These are phyloP conservation scores for Ogataea philodendri DNA, from an alignment of 805 yeast genomes.

Conservation along the genomic window DNA sequence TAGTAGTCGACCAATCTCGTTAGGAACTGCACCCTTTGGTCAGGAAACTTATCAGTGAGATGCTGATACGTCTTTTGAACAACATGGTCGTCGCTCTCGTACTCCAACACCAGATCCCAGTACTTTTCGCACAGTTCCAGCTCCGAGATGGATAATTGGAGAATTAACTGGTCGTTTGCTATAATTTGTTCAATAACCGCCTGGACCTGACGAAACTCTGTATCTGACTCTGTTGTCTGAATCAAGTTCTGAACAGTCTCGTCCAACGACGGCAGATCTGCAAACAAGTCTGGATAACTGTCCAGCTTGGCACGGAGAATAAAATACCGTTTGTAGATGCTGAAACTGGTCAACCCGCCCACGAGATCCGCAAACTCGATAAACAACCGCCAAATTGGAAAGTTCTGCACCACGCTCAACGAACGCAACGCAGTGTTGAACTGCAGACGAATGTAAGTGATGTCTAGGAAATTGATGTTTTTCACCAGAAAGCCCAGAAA, in stretches of 20 bases:
- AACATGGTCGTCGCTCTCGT: constrained; percentile 5
- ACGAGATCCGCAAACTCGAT: constrained; percentile 44
- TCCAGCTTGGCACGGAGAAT: constrained; percentile 15
- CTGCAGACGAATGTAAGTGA: constrained; percentile 39
- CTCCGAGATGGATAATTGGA: constrained; percentile 41
- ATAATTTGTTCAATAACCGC: constrained; percentile 35
- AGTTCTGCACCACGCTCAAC: constrained; percentile 54
- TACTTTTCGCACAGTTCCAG: constrained; percentile 48
- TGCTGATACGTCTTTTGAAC: constrained; percentile 29
- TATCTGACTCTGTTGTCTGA: constrained; percentile 15
- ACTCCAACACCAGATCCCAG: constrained; percentile 38
- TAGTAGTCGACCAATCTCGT: constrained; percentile 49
- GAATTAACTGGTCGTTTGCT: constrained; percentile 34
- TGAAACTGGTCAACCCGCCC: constrained; percentile 41
- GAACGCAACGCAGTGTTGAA: constrained; percentile 51
- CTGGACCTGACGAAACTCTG: constrained; percentile 15
- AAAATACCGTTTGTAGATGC: constrained; percentile 36
- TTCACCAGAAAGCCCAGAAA: constrained; percentile 44
- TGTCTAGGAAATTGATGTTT: constrained; percentile 29
- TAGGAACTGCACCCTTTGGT: constrained; percentile 52
- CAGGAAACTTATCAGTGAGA: constrained; percentile 49
- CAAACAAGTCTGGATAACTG: constrained; percentile 7
- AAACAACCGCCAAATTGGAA: constrained; percentile 53
- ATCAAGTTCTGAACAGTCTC: constrained; percentile 34
- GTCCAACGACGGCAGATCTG: constrained; percentile 27